Conservation (phyloP, 768 basidiomycete genomes). For the Mycena vitilis region DNA sequence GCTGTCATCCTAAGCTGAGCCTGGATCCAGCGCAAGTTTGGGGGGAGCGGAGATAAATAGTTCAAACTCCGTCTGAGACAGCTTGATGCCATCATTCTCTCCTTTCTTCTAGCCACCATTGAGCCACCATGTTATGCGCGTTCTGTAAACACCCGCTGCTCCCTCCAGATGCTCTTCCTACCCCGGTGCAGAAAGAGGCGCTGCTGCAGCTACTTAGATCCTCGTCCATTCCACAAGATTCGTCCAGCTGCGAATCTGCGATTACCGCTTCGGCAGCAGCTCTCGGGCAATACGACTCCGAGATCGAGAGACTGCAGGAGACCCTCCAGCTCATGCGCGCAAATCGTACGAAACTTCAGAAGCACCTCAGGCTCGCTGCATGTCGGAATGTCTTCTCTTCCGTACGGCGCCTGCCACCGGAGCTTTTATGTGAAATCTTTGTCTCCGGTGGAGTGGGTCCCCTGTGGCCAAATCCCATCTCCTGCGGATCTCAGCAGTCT, state of each 20-base stretch:
- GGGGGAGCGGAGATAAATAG: too few species aligned
- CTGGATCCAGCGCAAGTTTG: too few species aligned
- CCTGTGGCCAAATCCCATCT: background rate
- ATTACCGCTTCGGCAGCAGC: background rate
- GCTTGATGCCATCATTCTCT: too few species aligned
- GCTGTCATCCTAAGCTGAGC: too few species aligned
- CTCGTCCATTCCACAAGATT: background rate
- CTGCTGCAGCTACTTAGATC: background rate
- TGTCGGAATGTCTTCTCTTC: background rate
- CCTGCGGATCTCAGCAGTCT: background rate
- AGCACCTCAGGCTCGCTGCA: background rate
- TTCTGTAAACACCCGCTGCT: background rate
- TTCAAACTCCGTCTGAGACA: too few species aligned
- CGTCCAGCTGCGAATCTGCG: background rate
- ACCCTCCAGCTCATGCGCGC: background rate
- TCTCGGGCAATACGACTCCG: conserved; percentile 1
- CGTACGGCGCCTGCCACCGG: conserved; percentile 1
- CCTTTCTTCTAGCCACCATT: too few species aligned
- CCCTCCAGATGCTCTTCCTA: background rate
- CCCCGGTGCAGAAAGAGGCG: background rate
- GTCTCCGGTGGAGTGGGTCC: too few species aligned
- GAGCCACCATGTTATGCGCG: background rate
- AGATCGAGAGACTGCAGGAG: too few species aligned
- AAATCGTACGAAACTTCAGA: background rate
- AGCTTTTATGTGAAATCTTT: conserved; percentile 7